These are phyloP conservation scores for Sclerotinia trifoliorum DNA, from an alignment of 2,329 filamentous ascomycete species.

Conservation along the genomic window DNA sequence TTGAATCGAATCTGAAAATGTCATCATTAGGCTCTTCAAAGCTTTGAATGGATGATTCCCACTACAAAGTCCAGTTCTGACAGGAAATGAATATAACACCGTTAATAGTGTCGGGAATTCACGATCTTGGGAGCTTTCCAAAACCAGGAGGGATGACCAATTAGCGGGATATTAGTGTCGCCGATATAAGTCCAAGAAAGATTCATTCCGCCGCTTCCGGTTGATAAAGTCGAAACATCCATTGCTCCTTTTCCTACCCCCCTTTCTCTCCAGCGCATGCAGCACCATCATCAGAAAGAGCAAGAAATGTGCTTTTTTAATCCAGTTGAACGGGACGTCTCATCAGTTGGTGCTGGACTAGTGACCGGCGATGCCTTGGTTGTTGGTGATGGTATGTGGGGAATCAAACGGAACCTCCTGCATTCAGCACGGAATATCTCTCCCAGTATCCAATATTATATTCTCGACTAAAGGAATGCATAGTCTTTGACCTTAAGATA, in stretches of 20 bases:
- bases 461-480: slow-evolving; percentile 30
- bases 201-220: neutral
- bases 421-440: neutral
- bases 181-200: neutral
- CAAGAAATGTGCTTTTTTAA: neutral
- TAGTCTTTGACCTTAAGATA: slow-evolving; percentile 36
- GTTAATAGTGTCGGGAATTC: neutral
- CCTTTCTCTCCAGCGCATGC: neutral
- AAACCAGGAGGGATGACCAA: neutral
- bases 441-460: slow-evolving; percentile 8
- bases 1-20: slow-evolving; percentile 16
- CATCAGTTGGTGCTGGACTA: neutral
- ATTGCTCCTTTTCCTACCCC: neutral
- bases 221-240: neutral
- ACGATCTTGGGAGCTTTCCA: neutral
- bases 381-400: neutral
- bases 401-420: neutral
- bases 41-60: neutral
- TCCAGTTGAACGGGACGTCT: neutral
- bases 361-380: too few relatives aligned
- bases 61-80: neutral
- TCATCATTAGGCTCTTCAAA: slow-evolving; percentile 8
- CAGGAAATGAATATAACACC: neutral
- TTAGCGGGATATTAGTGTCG: neutral
- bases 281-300: neutral